Base-by-base conservation (phyloP, 2,329 filamentous ascomycete genomes). In the Aspergillus glaucus region DNA sequence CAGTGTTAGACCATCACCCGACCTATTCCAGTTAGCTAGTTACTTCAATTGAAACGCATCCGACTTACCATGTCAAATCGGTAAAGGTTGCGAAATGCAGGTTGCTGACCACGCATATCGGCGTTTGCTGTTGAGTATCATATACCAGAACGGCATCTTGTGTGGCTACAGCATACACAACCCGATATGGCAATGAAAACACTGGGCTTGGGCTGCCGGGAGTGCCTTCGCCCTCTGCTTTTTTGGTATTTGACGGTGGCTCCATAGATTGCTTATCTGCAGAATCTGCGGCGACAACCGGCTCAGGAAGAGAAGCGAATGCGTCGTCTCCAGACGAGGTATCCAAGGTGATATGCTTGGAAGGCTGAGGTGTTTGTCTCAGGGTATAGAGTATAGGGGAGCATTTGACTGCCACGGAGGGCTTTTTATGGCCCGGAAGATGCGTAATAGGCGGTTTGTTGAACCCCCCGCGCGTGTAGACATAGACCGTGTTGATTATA, bases 71-170 rank as follows among this genome's bases (percentile, higher is more conserved):
- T 30, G 89, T 86, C 50, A 98, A 74, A 66, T 98, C 93, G 0
- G 93, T 98, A 64, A 98, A 98, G 0, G 93, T 97, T 4, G 93
- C 91, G 67, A 92, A 95, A 68, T 98, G 93, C 55, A 98, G 73
- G 63, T 98, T 98, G 79, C 90, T 97, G 44, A 98, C 92, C 36
- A 97, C 80, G 65, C 90, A 95, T 32, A 98, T 76, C 2, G 93
- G 93, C 6, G 89, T 94, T 62, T 91, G 87, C 65, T 98, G 93
- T 64, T 98, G 93, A 0, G 93, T 98, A 69, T 98, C 93, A 64
- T 98, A 98, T 19, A 98, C 79, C 40, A 96, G 76, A 3, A 98
- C 88, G 0, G 93, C 88, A 70, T 98, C 93, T 65, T 97, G 92
- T 0, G 93, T 98, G 6, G 93, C 94, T 34, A 98, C 92, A 3